phyloP scores from a whole-genome alignment of 768 basidiomycete genomes.

The Kwoniella heveanensis region DNA sequence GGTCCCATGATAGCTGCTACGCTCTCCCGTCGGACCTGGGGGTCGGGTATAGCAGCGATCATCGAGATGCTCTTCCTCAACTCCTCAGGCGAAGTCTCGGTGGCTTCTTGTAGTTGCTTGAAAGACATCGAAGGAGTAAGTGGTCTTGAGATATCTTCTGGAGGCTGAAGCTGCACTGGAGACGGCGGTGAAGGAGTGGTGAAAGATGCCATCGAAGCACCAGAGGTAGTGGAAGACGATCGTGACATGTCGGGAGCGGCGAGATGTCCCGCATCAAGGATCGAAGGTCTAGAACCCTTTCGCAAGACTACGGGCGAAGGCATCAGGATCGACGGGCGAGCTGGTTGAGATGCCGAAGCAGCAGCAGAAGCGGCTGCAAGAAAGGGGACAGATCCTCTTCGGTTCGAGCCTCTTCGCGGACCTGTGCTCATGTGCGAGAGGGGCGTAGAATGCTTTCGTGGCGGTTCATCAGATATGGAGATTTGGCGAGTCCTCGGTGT shows the following conservation, averaged over 20 bases:
- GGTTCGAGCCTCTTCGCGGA: not conserved
- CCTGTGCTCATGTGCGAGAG: slow-evolving; percentile 8
- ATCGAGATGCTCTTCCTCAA: slow-evolving; percentile 11
- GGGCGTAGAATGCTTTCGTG: slow-evolving; percentile 12
- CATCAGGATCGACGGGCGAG: slow-evolving; percentile 16
- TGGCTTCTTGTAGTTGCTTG: slow-evolving; percentile 7
- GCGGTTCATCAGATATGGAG: slow-evolving; percentile 20
- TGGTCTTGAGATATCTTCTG: slow-evolving; percentile 18
- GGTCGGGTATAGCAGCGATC: slow-evolving; percentile 12
- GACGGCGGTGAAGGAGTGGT: slow-evolving; percentile 6
- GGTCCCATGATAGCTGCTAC: not conserved
- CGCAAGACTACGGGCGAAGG: slow-evolving; percentile 1
- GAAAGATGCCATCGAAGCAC: slow-evolving; percentile 22
- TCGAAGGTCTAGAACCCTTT: slow-evolving; percentile 5
- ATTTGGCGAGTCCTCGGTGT: slow-evolving; percentile 15
- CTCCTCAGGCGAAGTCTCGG: slow-evolving; percentile 8
- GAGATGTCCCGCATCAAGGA: slow-evolving; percentile 12
- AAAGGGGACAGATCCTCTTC: slow-evolving; percentile 16
- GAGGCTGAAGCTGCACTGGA: slow-evolving; percentile 4
- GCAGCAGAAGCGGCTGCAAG: slow-evolving; percentile 15
- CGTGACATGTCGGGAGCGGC: slow-evolving; percentile 24
- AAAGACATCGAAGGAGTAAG: slow-evolving; percentile 15
- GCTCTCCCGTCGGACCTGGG: slow-evolving; percentile 3
- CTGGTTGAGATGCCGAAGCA: not conserved
- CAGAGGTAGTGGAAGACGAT: slow-evolving; percentile 12